Base-by-base conservation (phyloP, 2,329 filamentous ascomycete species). In the Aspergillus pseudonomiae region DNA sequence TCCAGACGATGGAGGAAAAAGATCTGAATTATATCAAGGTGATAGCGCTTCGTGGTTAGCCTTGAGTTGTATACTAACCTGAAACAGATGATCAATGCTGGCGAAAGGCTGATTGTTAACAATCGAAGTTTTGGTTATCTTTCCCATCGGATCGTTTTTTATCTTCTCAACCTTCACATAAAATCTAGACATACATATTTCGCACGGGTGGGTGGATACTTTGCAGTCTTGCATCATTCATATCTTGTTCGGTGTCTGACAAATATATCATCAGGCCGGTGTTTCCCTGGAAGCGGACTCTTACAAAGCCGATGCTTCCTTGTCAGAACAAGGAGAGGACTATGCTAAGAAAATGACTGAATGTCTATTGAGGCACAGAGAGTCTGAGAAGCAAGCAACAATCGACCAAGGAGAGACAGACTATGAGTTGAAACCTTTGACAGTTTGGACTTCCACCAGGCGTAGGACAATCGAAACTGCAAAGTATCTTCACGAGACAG, bases 81-180 rank as follows among this genome's bases (percentile, higher is more conserved):
- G 36, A 56, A 28, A 21, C 52, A 83, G 82, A 97, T 99, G 94
- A 96, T 98, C 76, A 99, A 99, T 71, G 95, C 95, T 9, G 95
- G 95, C 52, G 89, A 94, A 74, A 89, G 93, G 69, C 91, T 99
- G 74, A 91, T 94, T 71, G 94, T 98, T 79, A 99, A 99, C 81
- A 97, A 98, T 70, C 92, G 95, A 76, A 94, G 91, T 74, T 98
- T 99, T 78, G 94, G 94, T 71, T 99, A 99, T 75, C 86, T 99
- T 36, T 96, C 94, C 0, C 94, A 99, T 77, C 89, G 95, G 65
- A 99, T 99, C 69, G 94, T 99, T 61, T 99, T 99, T 80, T 99
- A 98, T 78, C 88, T 99, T 54, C 92, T 97, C 74, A 99, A 99
- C 74, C 84, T 98, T 28, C 95, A 99, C 78, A 97, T 97, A 83